Evolutionary conservation across 106 monocot genomes (phyloP).

Genomic region (Cymbidium sinense): DNA sequence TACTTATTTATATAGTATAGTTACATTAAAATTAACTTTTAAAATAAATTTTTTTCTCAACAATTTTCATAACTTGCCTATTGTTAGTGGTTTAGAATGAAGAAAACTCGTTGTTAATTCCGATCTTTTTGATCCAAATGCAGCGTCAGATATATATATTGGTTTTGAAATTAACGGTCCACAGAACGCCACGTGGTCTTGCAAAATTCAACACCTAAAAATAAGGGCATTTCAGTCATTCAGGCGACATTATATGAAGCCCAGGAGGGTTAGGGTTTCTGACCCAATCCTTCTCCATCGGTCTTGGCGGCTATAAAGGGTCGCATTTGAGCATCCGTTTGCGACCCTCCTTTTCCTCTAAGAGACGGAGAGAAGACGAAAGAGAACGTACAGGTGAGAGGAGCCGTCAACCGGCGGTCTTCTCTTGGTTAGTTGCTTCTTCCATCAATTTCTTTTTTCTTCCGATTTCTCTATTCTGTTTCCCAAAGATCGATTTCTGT

Average conservation of each 20-base stretch:
- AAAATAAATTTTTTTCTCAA: too few relatives aligned
- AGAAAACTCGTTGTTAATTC: too few relatives aligned
- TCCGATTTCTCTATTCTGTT: background rate
- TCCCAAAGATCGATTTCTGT: background rate
- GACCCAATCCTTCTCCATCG: background rate
- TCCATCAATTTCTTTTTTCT: background rate
- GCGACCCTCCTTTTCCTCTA: background rate
- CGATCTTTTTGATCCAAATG: background rate
- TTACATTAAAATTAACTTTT: too few relatives aligned
- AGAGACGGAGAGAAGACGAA: background rate
- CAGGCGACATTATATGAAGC: background rate
- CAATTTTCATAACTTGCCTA: too few relatives aligned
- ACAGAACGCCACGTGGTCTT: background rate
- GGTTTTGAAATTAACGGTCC: background rate
- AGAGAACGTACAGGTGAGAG: background rate
- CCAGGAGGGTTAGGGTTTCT: background rate
- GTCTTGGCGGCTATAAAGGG: background rate
- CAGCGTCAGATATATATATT: background rate
- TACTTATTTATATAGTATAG: too few relatives aligned
- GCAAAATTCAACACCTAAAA: background rate
- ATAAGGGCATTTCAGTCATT: background rate
- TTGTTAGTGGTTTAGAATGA: too few relatives aligned
- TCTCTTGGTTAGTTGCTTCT: slow-evolving; percentile 1
- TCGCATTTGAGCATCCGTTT: background rate
- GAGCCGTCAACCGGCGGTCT: slow-evolving; percentile 4